Evolutionary conservation across 805 yeast genomes (phyloP), one percentile per base, ranked within the genome.

Genomic region (Nakazawaea anatomiae): DNA sequence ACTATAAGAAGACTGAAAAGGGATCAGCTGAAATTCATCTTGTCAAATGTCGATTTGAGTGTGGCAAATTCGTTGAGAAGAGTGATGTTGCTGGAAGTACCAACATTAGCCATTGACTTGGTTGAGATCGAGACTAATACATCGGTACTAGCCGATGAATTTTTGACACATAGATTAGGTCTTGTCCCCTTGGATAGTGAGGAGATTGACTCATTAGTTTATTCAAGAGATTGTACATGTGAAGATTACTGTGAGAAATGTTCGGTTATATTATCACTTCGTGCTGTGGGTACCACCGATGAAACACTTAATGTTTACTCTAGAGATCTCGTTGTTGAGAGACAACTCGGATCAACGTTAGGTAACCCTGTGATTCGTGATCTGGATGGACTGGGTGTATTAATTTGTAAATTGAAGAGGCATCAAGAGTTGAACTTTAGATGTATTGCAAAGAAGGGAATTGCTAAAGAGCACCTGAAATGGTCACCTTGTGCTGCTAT

Each of bases 401-500:
- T 94, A 51, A 82, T 94, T 58, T 89, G 96, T 70, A 90, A 92
- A 67, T 76, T 94, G 59, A 82, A 96, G 66, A 87, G 87, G 64
- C 92, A 90, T 61, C 99, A 94, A 72, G 97, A 92, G 65, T 75
- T 94, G 59, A 80, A 85, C 58, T 72, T 94, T 54, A 84, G 85
- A 58, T 94, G 99, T 70, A 86, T 94, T 55, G 99, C 99, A 50
- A 94, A 94, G 69, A 94, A 94, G 73, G 99, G 98, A 42, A 90
- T 90, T 53, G 88, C 96, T 46, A 91, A 91, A 66, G 99, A 94
- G 66, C 99, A 94, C 65, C 97, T 99, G 46, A 94, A 94, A 64
- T 94, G 99, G 99, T 85, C 94, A 6, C 97, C 99, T 10, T 87
- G 96, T 58, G 79, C 97, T 0, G 98, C 98, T 27, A 80, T 92